A percentile compares a stretch with the other conserved stretches of the same genome.
phyloP scores from a whole-genome alignment of 164 flowering plant species.

The Macadamia integrifolia region DNA sequence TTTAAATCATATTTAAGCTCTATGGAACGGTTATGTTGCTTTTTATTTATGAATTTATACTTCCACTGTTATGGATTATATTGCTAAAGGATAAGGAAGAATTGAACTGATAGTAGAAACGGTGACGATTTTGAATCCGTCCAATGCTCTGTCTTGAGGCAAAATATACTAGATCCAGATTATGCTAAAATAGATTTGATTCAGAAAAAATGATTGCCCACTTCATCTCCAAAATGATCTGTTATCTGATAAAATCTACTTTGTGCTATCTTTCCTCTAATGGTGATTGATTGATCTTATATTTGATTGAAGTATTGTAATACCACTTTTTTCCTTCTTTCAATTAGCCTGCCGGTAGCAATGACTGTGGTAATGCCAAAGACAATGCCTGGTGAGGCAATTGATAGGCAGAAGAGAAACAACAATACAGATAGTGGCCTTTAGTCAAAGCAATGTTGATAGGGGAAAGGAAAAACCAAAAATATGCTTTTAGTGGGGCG shows the following conservation, averaged over 20 bases:
- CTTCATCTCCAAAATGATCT: too few species aligned
- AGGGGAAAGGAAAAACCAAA: not conserved
- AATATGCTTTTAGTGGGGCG: too few species aligned
- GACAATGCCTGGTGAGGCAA: not conserved
- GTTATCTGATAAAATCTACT: not conserved
- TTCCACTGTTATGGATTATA: not conserved
- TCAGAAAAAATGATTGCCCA: too few species aligned
- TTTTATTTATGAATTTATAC: not conserved
- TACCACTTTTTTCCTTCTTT: too few species aligned
- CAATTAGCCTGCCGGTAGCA: too few species aligned
- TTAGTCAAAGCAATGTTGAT: not conserved
- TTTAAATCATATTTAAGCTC: not conserved
- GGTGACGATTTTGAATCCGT: not conserved
- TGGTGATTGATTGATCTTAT: too few species aligned
- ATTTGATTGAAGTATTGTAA: too few species aligned
- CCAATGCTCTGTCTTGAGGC: not conserved
- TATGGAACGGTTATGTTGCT: not conserved
- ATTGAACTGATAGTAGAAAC: not conserved
- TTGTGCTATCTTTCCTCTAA: not conserved
- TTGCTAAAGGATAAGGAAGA: not conserved
- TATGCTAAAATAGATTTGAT: not conserved
- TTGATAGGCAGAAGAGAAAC: not conserved
- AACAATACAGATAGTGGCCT: not conserved
- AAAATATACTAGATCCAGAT: not conserved
- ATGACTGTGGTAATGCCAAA: too few species aligned